Evolutionary conservation across 2,329 filamentous ascomycete genomes (phyloP), one percentile per base, ranked within the genome.

Genomic region (Sporothrix protearum): DNA sequence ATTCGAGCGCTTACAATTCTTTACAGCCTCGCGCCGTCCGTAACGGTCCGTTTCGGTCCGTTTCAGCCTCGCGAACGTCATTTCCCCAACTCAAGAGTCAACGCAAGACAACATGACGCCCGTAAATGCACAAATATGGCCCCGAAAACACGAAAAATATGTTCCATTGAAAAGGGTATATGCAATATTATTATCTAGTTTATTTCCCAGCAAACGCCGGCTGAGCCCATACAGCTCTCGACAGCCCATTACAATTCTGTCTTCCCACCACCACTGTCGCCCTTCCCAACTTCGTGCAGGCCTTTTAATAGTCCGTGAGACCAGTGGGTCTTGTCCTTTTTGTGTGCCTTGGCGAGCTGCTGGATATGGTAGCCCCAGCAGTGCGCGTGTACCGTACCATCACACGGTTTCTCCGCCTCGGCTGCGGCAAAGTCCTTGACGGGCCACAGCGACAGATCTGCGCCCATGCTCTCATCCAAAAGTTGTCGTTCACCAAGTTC

Each of bases 391-490:
- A 72, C 53, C 2, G 69, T 39, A 2, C 33, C 19, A 12, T 30
- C 28, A 14, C 79, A 30, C 77, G 28, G 25, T 8, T n/a, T 14
- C 8, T 49, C 42, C 2, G 28, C 19, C 4, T 14, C 64, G 9
- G 28, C 78, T 10, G 75, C 75, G 22, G 74, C 45, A 28, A 64
- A 64, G 36, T 72, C 42, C 2, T 42, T 42, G 22, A 12, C 57
- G 0, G 88, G 88, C 87, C 87, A 91, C 73, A 87, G 80, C 0
- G 87, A 86, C 22, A 85, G 74, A 30, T 81, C 80, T 2, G 88
- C 88, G 53, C 88, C 88, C 83, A 90, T 88, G 71, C 86, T 83
- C 73, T 85, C 84, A 76, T 92, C 89, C n/a, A 92, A 80, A 91
- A 92, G 73, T 84, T 89, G 76, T 92, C 89, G 45, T 86, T 82